Evolutionary conservation across 1,284 basidiomycete genomes (phyloP).

Genomic region (Ceratobasidium sp.): DNA sequence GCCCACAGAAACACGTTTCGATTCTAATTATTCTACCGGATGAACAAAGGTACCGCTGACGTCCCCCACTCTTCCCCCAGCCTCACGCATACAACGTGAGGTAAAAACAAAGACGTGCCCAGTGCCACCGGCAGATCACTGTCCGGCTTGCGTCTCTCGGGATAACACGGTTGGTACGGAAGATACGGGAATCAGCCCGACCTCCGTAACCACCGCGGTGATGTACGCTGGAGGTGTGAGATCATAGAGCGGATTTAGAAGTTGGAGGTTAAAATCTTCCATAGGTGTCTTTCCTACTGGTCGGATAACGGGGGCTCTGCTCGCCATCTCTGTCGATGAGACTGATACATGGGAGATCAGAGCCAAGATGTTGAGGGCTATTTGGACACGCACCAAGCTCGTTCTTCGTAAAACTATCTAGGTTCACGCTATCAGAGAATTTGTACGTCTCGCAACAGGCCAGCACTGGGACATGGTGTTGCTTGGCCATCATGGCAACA

Average conservation of each 20-base stretch:
- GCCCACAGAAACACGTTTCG: conserved; percentile 9
- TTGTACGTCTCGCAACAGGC: conserved; percentile 99
- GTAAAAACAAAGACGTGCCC: too few relatives aligned
- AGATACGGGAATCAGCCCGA: conserved; percentile 87
- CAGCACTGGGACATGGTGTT: conserved; percentile 88
- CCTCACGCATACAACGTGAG: conserved; percentile 26
- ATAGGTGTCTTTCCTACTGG: conserved; percentile 50
- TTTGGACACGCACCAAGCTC: conserved; percentile 75
- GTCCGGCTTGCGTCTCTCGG: conserved; percentile 33
- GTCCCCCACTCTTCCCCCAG: neutral
- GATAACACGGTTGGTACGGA: conserved; percentile 54
- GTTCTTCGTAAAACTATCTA: conserved; percentile 96
- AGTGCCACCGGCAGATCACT: conserved; percentile 8
- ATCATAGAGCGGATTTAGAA: conserved; percentile 88
- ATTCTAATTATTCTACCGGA: neutral
- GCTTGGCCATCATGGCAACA: conserved; percentile 95
- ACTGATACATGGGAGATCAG: conserved; percentile 9
- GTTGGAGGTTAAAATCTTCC: conserved; percentile 58
- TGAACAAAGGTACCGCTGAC: conserved; percentile 26
- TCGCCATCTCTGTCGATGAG: conserved; percentile 6
- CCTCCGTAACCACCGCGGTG: conserved; percentile 95
- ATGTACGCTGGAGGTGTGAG: conserved; percentile 88
- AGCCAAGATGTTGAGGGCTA: neutral
- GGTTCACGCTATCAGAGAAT: conserved; percentile 90
- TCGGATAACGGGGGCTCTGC: conserved; percentile 27